phyloP scores from a whole-genome alignment of 192 early-diverging fungal species.

The Paraglomus occultum region DNA sequence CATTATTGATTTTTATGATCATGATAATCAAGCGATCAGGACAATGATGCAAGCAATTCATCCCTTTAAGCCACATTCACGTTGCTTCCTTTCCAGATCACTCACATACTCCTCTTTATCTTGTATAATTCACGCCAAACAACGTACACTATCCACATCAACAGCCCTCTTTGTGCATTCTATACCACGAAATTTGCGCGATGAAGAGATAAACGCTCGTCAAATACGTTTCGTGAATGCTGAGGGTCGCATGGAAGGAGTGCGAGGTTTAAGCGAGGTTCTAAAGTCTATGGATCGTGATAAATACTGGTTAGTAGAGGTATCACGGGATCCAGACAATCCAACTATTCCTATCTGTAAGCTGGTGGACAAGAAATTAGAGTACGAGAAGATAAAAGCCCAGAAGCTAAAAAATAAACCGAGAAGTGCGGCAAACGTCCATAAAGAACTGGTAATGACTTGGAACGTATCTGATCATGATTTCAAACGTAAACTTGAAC shows the following conservation, averaged over 20 bases:
- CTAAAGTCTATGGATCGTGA: constrained; percentile 43
- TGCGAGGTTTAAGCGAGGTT: constrained; percentile 30
- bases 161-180: background rate
- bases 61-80: no score
- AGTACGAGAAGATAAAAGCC: constrained; percentile 53
- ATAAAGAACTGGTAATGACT: constrained; percentile 50
- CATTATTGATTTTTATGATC: no score
- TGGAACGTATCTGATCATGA: constrained; percentile 54
- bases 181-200: constrained; percentile 39
- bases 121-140: no score
- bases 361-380: constrained; percentile 46
- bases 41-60: no score
- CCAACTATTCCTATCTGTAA: constrained; percentile 49
- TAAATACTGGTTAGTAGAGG: constrained; percentile 48
- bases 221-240: constrained; percentile 46
- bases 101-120: no score
- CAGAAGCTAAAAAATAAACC: constrained; percentile 46
- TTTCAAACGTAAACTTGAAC: constrained; percentile 48
- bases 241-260: constrained; percentile 39
- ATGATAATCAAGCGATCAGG: no score
- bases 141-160: background rate
- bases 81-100: no score
- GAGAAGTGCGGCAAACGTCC: constrained; percentile 26
- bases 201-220: constrained; percentile 50
- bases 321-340: constrained; percentile 32